phyloP scores from a whole-genome alignment of 108 stramenopile species.

The Fistulifera solaris region DNA sequence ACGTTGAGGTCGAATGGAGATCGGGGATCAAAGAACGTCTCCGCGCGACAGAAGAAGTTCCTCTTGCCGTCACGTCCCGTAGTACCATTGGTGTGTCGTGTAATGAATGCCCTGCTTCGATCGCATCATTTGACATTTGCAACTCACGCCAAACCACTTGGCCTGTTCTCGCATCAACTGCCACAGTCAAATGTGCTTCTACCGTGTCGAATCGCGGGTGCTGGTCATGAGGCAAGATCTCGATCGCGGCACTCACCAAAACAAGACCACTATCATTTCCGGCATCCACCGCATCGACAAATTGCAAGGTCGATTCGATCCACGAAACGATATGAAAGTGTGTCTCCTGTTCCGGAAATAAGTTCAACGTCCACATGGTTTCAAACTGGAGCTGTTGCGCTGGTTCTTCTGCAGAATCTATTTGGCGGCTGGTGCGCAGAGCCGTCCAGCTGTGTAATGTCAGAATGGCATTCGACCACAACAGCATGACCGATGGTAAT shows the following conservation, averaged over 20 bases:
- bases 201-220: neutral
- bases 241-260: neutral
- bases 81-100: too few species aligned
- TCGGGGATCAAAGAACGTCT: slow-evolving; percentile 53
- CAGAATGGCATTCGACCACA: slow-evolving; percentile 74
- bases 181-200: slow-evolving; percentile 21
- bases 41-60: slow-evolving; percentile 43
- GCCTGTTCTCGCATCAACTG: slow-evolving; percentile 62
- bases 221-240: too few species aligned
- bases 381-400: neutral
- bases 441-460: slow-evolving; percentile 48
- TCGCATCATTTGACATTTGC: slow-evolving; percentile 14
- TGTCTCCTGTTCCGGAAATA: neutral
- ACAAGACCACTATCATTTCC: slow-evolving; percentile 6
- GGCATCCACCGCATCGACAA: slow-evolving; percentile 4
- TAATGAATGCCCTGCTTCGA: neutral
- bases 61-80: slow-evolving; percentile 3
- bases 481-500: slow-evolving; percentile 50
- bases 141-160: slow-evolving; percentile 39
- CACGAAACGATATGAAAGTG: neutral
- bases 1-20: slow-evolving; percentile 14
- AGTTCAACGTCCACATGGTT: neutral
- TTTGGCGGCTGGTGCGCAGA: too few species aligned
- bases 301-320: slow-evolving; percentile 1
- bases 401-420: neutral